These are phyloP conservation scores for Xylaria sp. DNA, from an alignment of 2,329 filamentous ascomycete genomes.

Conservation along the genomic window DNA sequence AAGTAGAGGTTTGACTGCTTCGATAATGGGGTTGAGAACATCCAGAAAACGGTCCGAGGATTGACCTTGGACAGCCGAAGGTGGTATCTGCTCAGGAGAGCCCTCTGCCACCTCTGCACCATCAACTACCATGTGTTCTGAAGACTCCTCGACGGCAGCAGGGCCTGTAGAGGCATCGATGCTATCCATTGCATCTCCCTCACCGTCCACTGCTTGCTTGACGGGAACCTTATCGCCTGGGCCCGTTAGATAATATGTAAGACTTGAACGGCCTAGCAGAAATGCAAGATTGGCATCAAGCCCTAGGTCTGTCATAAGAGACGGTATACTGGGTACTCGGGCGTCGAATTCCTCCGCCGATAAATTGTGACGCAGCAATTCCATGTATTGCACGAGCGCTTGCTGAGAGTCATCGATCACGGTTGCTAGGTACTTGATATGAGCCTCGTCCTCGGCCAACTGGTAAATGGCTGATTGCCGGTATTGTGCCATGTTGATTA, in stretches of 20 bases:
- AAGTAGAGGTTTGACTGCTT: conserved; percentile 70
- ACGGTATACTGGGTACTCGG: conserved; percentile 77
- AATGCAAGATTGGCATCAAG: conserved; percentile 86
- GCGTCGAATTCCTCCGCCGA: conserved; percentile 79
- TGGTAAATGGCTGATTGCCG: conserved; percentile 86
- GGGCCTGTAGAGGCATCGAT: conserved; percentile 43
- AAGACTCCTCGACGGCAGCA: conserved; percentile 35
- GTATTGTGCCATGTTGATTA: conserved; percentile 92
- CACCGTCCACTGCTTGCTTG: conserved; percentile 55
- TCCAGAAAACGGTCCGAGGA: conserved; percentile 68
- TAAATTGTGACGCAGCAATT: conserved; percentile 84
- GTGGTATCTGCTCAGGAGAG: conserved; percentile 39
- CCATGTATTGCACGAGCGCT: conserved; percentile 86
- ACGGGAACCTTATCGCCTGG: conserved; percentile 49
- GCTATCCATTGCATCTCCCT: conserved; percentile 68
- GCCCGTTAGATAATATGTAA: conserved; percentile 71
- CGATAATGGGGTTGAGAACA: conserved; percentile 78
- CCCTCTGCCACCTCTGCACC: conserved; percentile 41
- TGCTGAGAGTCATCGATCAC: conserved; percentile 91
- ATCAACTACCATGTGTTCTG: conserved; percentile 49
- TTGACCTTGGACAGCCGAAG: conserved; percentile 47
- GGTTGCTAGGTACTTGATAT: conserved; percentile 88
- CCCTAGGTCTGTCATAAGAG: conserved; percentile 80
- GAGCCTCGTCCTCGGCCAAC: conserved; percentile 74
- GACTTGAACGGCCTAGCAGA: conserved; percentile 79